phyloP scores from a whole-genome alignment of 768 basidiomycete species.

The Tulasnella sp. region DNA sequence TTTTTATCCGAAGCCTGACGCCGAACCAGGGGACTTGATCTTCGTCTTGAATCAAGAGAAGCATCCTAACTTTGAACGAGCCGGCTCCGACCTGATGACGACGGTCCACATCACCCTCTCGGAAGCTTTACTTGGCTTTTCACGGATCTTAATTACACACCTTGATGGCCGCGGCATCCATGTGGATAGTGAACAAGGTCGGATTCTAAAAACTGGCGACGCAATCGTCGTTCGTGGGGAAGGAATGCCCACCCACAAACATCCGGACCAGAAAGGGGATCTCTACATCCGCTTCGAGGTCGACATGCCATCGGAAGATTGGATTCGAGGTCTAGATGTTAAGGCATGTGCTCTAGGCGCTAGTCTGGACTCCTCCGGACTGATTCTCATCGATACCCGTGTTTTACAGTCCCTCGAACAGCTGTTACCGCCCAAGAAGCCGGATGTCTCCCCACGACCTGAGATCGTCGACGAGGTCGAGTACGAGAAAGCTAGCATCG shows the following conservation, averaged over 20 bases:
- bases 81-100: constrained; percentile 78
- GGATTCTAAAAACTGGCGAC: constrained; percentile 73
- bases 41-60: constrained; percentile 70
- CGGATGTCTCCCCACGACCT: constrained; percentile 70
- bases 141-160: constrained; percentile 85
- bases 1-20: constrained; percentile 61
- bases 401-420: constrained; percentile 59
- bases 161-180: constrained; percentile 91
- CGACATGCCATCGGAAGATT: constrained; percentile 84
- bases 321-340: constrained; percentile 68
- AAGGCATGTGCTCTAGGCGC: constrained; percentile 50
- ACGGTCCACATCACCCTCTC: constrained; percentile 86
- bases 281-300: constrained; percentile 80
- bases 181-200: constrained; percentile 71
- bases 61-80: constrained; percentile 83
- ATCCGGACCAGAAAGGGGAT: constrained; percentile 47
- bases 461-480: constrained; percentile 68
- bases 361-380: background rate
- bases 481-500: constrained; percentile 76
- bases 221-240: constrained; percentile 78
- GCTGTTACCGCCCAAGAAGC: constrained; percentile 76
- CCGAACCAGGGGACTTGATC: constrained; percentile 88
- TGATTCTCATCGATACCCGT: constrained; percentile 19
- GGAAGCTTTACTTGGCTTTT: constrained; percentile 94
- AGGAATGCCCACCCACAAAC: constrained; percentile 71